Base-by-base conservation (phyloP, 1,139 yeast species). In the Debaryomycetaceae sp. region DNA sequence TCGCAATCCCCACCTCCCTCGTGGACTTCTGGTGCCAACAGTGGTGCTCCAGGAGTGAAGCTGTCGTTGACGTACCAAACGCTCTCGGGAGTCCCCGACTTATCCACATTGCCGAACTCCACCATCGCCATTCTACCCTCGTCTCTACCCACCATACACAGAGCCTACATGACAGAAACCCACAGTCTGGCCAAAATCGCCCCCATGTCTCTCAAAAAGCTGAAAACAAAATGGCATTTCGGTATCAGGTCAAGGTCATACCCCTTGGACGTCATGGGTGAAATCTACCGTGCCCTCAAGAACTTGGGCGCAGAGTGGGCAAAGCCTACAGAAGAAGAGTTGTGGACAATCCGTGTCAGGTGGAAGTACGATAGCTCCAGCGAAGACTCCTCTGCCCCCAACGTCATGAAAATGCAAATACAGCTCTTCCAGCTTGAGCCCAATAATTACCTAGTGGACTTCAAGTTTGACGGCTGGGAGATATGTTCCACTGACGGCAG, bases 231-330 rank as follows among this genome's bases (percentile, higher is more conserved):
- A 64, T 92, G 99, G 99, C 98, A 92, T 70, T 94, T 94, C 59
- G 99, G 99, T 45, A 92, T 92, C 45, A 75, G 99, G 56, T 88
- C 97, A 7, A 77, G 98, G 54, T 88, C 97, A 1, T 92, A 92
- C 58, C 98, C 99, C 30, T 72, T 92, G 50, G 99, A 92, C 61
- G 98, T 92, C 6, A 92, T 92, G 98, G 97, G 98, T 22, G 99
- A 94, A 59, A 91, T 92, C 32, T 92, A 94, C 63, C 75, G 97
- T 34, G 98, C 98, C 0, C 73, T 92, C 55, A 87, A 87, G 64
- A 88, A 87, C 55, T 70, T 94, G 41, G 98, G 97, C 3, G 98
- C 98, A 1, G 97, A 92, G 61, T 92, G 98, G 98, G 89, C 95
- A 11, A 83, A 83, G 53, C 96, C 96, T 8, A 81, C 91, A 0